Evolutionary conservation across 805 yeast genomes (phyloP).

Genomic region (Spencermartinsiella europaea): DNA sequence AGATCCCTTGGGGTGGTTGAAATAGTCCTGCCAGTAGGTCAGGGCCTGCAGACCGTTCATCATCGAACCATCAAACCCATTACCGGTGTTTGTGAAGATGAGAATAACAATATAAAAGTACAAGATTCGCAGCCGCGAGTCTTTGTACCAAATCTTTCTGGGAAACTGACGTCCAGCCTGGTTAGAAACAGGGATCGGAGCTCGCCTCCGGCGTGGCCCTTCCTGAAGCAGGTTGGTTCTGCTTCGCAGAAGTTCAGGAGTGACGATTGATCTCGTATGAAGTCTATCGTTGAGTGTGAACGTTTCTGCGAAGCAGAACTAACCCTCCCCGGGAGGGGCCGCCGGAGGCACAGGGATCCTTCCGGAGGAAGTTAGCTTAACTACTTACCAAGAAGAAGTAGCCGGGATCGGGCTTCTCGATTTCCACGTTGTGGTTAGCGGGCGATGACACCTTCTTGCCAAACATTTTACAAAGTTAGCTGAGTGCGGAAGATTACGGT

Average conservation of each 20-base stretch:
- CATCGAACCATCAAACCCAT: conserved; percentile 17
- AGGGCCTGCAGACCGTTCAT: conserved; percentile 23
- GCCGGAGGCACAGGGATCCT: no score
- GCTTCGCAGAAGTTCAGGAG: no score
- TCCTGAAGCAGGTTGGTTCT: no score
- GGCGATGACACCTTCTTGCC: not conserved
- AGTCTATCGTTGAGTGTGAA: no score
- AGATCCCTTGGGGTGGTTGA: conserved; percentile 15
- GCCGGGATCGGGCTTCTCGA: conserved; percentile 1
- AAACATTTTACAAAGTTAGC: not conserved
- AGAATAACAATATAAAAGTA: conserved; percentile 7
- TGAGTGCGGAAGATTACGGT: no score
- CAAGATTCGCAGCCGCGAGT: conserved; percentile 1
- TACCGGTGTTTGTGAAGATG: conserved; percentile 8
- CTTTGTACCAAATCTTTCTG: conserved; percentile 5
- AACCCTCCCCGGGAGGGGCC: no score
- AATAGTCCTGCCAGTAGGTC: conserved; percentile 13
- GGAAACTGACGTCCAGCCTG: conserved; percentile 6
- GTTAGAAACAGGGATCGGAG: no score
- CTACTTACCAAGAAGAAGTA: conserved; percentile 4
- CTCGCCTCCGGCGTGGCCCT: no score
- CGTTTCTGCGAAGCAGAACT: no score
- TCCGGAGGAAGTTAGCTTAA: not conserved
- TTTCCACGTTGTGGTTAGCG: not conserved
- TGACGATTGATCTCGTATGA: no score